Conservation (phyloP, 2,329 filamentous ascomycete species). For the Stagonosporopsis vannaccii region DNA sequence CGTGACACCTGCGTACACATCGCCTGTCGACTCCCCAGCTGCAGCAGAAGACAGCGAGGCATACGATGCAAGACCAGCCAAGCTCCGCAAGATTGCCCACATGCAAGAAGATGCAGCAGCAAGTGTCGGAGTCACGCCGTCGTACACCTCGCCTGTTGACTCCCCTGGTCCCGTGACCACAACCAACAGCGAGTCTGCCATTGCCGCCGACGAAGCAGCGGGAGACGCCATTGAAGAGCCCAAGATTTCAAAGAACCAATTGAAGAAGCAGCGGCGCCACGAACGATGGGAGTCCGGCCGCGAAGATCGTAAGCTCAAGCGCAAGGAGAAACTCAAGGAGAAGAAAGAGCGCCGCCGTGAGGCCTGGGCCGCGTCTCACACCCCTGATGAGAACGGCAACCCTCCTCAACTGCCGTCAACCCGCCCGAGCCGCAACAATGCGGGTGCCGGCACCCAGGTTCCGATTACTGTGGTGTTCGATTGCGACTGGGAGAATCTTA, state of each 20-base stretch:
- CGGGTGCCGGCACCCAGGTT: conserved; percentile 61
- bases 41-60: conserved; percentile 12
- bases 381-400: conserved; percentile 31
- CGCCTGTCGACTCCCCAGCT: conserved; percentile 16
- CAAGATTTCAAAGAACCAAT: conserved; percentile 80
- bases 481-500: conserved; percentile 89
- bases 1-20: conserved; percentile 15
- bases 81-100: conserved; percentile 61
- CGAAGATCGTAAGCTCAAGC: conserved; percentile 62
- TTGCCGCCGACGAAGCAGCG: conserved; percentile 9
- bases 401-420: conserved; percentile 26
- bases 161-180: conserved; percentile 17
- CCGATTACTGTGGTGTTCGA: conserved; percentile 86
- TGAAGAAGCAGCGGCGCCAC: conserved; percentile 77
- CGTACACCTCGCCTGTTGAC: conserved; percentile 21
- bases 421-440: conserved; percentile 28
- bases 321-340: conserved; percentile 63
- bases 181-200: conserved; percentile 20
- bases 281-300: conserved; percentile 79
- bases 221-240: conserved; percentile 21
- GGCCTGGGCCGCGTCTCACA: conserved; percentile 52
- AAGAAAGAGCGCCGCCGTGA: conserved; percentile 61
- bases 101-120: conserved; percentile 16
- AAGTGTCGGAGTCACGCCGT: conserved; percentile 19
- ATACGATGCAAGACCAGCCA: conserved; percentile 61